A percentile compares a stretch with the other conserved stretches of the same genome.
phyloP scores from a whole-genome alignment of 352 stramenopile species.

The Thraustotheca clavata region DNA sequence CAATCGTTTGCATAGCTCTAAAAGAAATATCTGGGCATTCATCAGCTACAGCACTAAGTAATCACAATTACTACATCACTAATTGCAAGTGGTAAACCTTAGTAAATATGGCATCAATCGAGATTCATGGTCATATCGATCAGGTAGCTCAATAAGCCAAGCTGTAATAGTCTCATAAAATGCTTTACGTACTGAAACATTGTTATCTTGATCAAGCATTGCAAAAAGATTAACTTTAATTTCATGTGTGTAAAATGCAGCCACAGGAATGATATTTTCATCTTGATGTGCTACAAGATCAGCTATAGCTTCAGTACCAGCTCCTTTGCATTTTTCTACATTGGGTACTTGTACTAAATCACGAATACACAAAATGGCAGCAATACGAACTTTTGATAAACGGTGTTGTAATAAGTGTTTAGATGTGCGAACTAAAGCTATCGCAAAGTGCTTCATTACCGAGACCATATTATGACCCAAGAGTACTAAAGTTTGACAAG shows the following conservation, averaged over 20 bases:
- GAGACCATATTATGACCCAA: conserved; percentile 71
- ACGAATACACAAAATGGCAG: conserved; percentile 73
- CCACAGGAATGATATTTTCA: conserved; percentile 92
- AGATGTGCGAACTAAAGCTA: conserved; percentile 77
- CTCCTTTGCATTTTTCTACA: conserved; percentile 87
- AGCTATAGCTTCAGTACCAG: conserved; percentile 90
- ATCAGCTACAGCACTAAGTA: conserved; percentile 67
- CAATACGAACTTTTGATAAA: conserved; percentile 84
- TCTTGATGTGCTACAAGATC: conserved; percentile 92
- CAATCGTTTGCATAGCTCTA: conserved; percentile 67
- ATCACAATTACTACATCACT: too few species aligned
- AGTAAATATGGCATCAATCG: conserved; percentile 93
- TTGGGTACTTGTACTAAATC: conserved; percentile 79
- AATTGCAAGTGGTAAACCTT: too few species aligned
- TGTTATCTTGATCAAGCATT: conserved; percentile 83
- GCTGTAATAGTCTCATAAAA: conserved; percentile 85
- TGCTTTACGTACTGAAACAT: conserved; percentile 58
- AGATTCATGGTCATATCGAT: conserved; percentile 92
- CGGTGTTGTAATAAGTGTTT: conserved; percentile 82
- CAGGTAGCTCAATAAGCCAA: conserved; percentile 87
- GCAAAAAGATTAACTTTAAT: conserved; percentile 92
- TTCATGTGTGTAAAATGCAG: conserved; percentile 88
- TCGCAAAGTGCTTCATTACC: conserved; percentile 91
- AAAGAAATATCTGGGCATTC: conserved; percentile 34
- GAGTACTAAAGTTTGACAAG: conserved; percentile 38